Percentiles rank a stretch among this genome's conserved stretches.
These are phyloP conservation scores for Vigna unguiculata DNA, from an alignment of 306 rosid genomes.

Conservation along the genomic window DNA sequence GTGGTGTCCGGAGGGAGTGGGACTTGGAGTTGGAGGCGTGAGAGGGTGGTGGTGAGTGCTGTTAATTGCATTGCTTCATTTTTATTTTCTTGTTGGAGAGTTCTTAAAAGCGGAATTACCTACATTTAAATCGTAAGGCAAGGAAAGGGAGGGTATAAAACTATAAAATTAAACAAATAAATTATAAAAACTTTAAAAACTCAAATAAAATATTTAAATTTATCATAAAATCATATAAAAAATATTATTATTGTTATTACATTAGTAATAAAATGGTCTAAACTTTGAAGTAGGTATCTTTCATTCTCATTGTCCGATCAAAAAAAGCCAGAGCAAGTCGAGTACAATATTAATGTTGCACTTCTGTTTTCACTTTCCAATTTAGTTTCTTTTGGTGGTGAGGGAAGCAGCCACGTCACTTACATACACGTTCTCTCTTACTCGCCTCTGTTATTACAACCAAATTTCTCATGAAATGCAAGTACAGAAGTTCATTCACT, in stretches of 20 bases:
- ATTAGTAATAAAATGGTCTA: too few relatives aligned
- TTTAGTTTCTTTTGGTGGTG: constrained; percentile 47
- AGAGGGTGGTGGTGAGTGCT: background rate
- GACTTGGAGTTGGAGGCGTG: background rate
- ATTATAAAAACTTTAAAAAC: too few relatives aligned
- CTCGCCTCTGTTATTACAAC: background rate
- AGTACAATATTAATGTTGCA: background rate
- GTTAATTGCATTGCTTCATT: constrained; percentile 49
- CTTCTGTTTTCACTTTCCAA: background rate
- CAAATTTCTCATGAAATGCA: background rate
- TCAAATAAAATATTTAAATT: too few relatives aligned
- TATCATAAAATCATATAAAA: too few relatives aligned
- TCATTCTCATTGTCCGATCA: background rate
- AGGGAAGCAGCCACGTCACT: constrained; percentile 58
- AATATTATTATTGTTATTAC: too few relatives aligned
- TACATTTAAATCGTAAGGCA: too few relatives aligned
- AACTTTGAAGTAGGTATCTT: too few relatives aligned
- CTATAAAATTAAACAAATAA: too few relatives aligned
- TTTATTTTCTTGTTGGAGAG: background rate
- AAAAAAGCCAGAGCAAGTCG: background rate
- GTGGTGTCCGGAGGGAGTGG: constrained; percentile 46
- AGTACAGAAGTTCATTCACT: background rate
- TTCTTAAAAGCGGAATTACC: too few relatives aligned
- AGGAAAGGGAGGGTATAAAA: too few relatives aligned
- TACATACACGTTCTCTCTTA: background rate